A percentile compares a stretch with the other conserved stretches of the same genome.
Conservation (phyloP, 306 rosid genomes). For the Vigna reflexopilosa region DNA sequence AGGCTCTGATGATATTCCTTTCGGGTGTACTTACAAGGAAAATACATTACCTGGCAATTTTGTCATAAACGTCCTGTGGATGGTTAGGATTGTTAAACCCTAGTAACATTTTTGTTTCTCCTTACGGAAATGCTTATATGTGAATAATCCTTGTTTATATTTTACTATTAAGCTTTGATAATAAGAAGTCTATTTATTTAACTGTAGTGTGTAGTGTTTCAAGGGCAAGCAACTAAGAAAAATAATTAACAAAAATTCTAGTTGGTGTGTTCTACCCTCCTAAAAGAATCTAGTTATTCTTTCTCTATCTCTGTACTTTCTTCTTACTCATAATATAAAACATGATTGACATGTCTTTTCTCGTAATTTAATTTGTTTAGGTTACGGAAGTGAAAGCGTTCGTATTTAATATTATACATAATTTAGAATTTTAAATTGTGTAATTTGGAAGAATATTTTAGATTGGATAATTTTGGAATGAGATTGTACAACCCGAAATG, state of each 20-base stretch:
- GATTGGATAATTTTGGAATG: no score
- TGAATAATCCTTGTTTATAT: conserved; percentile 20
- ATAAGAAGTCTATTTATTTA: neutral
- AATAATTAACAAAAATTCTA: neutral
- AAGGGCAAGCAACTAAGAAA: neutral
- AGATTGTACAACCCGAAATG: no score
- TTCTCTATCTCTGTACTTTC: no score
- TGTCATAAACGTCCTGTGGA: conserved; percentile 39
- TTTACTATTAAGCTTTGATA: conserved; percentile 10
- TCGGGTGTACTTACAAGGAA: conserved; percentile 44
- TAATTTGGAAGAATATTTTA: no score
- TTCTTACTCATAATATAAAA: no score
- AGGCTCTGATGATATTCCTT: conserved; percentile 52
- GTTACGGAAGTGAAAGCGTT: no score
- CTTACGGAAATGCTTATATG: conserved; percentile 22
- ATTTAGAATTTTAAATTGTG: no score
- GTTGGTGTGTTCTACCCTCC: no score
- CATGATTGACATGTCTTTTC: no score
- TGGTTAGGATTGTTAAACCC: conserved; percentile 27
- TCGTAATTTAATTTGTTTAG: no score
- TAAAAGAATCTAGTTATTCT: no score
- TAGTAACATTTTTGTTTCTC: conserved; percentile 19
- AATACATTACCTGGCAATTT: conserved; percentile 46
- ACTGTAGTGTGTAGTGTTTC: neutral
- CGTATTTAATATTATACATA: no score